Conservation (phyloP, 2,329 filamentous ascomycete species). For the Alternaria solani region DNA sequence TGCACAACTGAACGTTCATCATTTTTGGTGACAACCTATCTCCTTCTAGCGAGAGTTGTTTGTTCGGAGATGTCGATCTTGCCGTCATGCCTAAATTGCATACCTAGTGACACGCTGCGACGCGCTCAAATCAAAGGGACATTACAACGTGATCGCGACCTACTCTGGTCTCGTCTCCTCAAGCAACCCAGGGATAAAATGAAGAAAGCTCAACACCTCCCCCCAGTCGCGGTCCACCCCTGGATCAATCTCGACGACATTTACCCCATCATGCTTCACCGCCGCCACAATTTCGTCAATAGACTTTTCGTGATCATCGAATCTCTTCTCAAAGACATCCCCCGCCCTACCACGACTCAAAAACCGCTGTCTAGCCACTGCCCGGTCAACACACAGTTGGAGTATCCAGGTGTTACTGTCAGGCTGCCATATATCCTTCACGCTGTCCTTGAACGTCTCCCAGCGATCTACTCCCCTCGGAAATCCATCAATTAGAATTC, state of each 20-base stretch:
- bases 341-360: constrained; percentile 12
- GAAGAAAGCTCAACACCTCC: not conserved
- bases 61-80: not conserved
- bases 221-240: not conserved
- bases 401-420: constrained; percentile 1
- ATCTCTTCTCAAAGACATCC: constrained; percentile 21
- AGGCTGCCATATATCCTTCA: constrained; percentile 9
- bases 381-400: constrained; percentile 5
- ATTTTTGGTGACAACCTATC: not conserved
- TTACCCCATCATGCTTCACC: constrained; percentile 14
- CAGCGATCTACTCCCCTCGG: constrained; percentile 15
- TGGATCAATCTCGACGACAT: not conserved
- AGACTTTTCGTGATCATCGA: constrained; percentile 8
- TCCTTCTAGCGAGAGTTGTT: not conserved
- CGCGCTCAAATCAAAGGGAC: not conserved
- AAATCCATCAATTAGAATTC: constrained; percentile 22
- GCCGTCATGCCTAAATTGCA: not conserved
- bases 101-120: not conserved
- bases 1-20: not conserved
- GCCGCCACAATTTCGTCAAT: constrained; percentile 10
- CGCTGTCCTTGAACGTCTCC: constrained; percentile 9
- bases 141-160: not conserved
- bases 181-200: not conserved
- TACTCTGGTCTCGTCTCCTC: not conserved
- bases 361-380: constrained; percentile 9